Evolutionary conservation across 441 rosid genomes (phyloP).

Genomic region (Dalechampia spathulata): DNA sequence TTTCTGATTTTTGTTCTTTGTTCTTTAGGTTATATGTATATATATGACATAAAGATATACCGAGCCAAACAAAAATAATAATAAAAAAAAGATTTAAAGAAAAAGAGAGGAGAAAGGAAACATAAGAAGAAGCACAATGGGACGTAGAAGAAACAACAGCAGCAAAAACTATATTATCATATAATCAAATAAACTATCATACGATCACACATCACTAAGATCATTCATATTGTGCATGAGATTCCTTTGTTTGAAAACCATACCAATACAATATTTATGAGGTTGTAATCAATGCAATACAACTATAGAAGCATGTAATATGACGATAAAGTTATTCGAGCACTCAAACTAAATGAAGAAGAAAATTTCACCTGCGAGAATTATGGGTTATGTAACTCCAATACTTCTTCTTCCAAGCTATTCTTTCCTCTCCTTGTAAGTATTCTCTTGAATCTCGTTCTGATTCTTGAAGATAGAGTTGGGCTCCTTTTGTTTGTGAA

Average conservation of each 20-base stretch:
- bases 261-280: not conserved
- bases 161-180: too few species aligned
- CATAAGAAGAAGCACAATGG: too few species aligned
- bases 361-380: slow-evolving; percentile 58
- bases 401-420: slow-evolving; percentile 29
- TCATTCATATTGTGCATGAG: not conserved
- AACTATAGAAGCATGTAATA: not conserved
- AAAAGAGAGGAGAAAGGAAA: too few species aligned
- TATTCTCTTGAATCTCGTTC: not conserved
- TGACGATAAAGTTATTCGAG: not conserved
- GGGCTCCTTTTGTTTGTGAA: not conserved
- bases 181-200: too few species aligned
- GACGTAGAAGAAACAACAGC: too few species aligned
- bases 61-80: too few species aligned
- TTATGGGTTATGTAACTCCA: slow-evolving; percentile 34
- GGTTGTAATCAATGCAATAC: not conserved
- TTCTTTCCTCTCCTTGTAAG: slow-evolving; percentile 67
- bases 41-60: too few species aligned
- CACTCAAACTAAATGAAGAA: slow-evolving; percentile 2
- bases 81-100: too few species aligned
- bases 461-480: too few species aligned
- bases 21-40: too few species aligned
- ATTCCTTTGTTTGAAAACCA: not conserved
- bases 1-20: too few species aligned
- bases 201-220: not conserved